phyloP scores from a whole-genome alignment of 495 filamentous ascomycete species.

The Glutinoglossum americanum region DNA sequence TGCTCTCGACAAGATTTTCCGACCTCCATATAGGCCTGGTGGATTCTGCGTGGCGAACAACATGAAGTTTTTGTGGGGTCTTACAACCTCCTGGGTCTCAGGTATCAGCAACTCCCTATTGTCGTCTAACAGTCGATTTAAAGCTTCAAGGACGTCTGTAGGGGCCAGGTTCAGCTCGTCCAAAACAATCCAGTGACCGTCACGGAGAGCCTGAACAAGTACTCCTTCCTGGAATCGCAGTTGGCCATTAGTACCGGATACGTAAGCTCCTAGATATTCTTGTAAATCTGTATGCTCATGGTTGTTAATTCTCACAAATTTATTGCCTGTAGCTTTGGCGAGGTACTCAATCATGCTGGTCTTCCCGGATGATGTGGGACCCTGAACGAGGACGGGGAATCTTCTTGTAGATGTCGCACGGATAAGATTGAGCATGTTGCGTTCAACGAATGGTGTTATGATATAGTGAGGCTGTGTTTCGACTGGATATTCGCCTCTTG shows the following conservation, averaged over 20 bases:
- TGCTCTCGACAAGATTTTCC: slow-evolving; percentile 79
- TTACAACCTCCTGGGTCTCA: slow-evolving; percentile 84
- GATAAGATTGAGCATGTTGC: slow-evolving; percentile 83
- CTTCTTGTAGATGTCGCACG: slow-evolving; percentile 75
- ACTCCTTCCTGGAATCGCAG: slow-evolving; percentile 83
- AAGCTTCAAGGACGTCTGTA: slow-evolving; percentile 84
- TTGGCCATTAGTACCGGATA: slow-evolving; percentile 65
- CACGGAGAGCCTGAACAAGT: slow-evolving; percentile 74
- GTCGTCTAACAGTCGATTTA: slow-evolving; percentile 89
- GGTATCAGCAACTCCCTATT: slow-evolving; percentile 95
- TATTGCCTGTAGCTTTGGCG: slow-evolving; percentile 85
- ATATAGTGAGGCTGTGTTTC: slow-evolving; percentile 79
- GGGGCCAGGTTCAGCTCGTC: slow-evolving; percentile 94
- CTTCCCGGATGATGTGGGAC: slow-evolving; percentile 90
- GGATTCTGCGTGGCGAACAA: slow-evolving; percentile 99
- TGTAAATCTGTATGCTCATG: slow-evolving; percentile 97
- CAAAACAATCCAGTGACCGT: slow-evolving; percentile 94
- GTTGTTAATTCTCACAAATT: slow-evolving; percentile 96
- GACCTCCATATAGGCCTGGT: slow-evolving; percentile 80
- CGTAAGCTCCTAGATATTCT: slow-evolving; percentile 88
- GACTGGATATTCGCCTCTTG: slow-evolving; percentile 38
- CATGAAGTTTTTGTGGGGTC: slow-evolving; percentile 88
- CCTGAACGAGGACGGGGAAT: slow-evolving; percentile 91
- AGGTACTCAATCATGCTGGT: slow-evolving; percentile 99
- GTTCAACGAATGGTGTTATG: slow-evolving; percentile 82